Evolutionary conservation across 2,329 filamentous ascomycete species (phyloP).

Genomic region (Coccinonectria pachysandricola): DNA sequence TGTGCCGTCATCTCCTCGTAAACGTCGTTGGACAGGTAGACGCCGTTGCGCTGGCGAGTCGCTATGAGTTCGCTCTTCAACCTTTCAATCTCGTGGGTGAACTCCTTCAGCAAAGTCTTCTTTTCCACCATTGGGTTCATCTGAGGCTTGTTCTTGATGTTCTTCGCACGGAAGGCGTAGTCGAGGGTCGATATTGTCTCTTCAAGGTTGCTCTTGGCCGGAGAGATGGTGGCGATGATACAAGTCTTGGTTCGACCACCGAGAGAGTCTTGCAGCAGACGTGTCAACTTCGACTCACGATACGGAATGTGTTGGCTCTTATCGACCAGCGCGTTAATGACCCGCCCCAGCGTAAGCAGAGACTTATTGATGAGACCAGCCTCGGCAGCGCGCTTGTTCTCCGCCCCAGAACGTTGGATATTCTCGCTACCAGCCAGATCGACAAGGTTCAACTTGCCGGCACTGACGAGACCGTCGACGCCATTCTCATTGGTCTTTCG

Average conservation of each 20-base stretch:
- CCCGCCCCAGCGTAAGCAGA: conserved; percentile 82
- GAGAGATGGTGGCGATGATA: conserved; percentile 94
- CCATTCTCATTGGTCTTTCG: conserved; percentile 73
- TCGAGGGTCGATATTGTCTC: conserved; percentile 97
- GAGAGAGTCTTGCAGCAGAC: conserved; percentile 89
- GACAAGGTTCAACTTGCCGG: conserved; percentile 91
- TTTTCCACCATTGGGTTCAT: conserved; percentile 88
- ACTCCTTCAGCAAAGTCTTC: conserved; percentile 82
- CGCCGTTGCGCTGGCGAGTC: conserved; percentile 85
- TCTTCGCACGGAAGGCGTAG: conserved; percentile 96
- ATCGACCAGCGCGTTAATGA: conserved; percentile 96
- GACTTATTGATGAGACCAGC: conserved; percentile 98
- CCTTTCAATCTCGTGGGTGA: conserved; percentile 86
- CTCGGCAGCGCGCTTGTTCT: conserved; percentile 94
- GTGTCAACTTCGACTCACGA: conserved; percentile 90
- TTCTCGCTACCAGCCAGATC: conserved; percentile 97
- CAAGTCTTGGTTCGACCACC: conserved; percentile 95
- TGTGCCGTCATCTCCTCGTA: conserved; percentile 88
- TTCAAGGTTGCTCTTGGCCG: conserved; percentile 88
- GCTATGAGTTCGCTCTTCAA: conserved; percentile 89
- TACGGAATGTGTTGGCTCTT: conserved; percentile 79
- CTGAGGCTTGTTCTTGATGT: conserved; percentile 96
- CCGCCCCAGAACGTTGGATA: conserved; percentile 90
- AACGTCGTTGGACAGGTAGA: conserved; percentile 80
- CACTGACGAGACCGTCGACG: conserved; percentile 79